phyloP scores from a whole-genome alignment of 345 rosid species.

The Hirschfeldia incana region DNA sequence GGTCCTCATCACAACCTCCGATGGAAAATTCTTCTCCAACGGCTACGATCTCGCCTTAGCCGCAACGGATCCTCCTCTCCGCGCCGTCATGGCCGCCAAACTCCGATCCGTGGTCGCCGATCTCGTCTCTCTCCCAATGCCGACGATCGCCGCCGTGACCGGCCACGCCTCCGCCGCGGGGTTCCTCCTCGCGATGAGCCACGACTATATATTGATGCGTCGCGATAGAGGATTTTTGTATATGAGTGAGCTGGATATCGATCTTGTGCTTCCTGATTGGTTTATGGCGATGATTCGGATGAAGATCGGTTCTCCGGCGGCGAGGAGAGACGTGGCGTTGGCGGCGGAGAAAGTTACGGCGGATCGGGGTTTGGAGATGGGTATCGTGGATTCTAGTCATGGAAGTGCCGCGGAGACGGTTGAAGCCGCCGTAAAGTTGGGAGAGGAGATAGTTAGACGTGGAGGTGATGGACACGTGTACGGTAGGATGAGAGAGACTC shows the following conservation, averaged over 20 bases:
- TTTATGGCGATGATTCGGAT: conserved; percentile 41
- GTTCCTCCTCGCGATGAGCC: conserved; percentile 53
- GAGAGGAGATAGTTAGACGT: conserved; percentile 42
- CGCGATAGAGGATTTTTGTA: conserved; percentile 67
- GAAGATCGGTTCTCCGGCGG: conserved; percentile 48
- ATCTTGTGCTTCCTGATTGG: conserved; percentile 47
- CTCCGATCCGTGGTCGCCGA: conserved; percentile 49
- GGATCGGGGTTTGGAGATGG: conserved; percentile 45
- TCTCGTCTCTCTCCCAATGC: conserved; percentile 67
- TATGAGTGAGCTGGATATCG: conserved; percentile 75
- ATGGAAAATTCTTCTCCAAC: conserved; percentile 86
- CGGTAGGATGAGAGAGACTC: conserved; percentile 47
- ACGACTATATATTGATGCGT: conserved; percentile 66
- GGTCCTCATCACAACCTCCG: conserved; percentile 62
- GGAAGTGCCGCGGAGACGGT: conserved; percentile 53
- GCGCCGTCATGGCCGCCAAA: conserved; percentile 40
- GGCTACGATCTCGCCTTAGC: conserved; percentile 75
- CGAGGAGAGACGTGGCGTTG: conserved; percentile 49
- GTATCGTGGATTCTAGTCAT: conserved; percentile 52
- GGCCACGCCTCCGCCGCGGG: conserved; percentile 89
- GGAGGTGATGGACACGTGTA: conserved; percentile 58
- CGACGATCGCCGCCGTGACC: conserved; percentile 59
- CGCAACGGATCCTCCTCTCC: conserved; percentile 34
- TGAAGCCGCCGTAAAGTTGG: conserved; percentile 51
- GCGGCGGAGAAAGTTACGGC: conserved; percentile 59